Percentiles rank a stretch among this genome's conserved stretches.
Conservation (phyloP, 257 asterid species). For the Ajuga chamaepitys region DNA sequence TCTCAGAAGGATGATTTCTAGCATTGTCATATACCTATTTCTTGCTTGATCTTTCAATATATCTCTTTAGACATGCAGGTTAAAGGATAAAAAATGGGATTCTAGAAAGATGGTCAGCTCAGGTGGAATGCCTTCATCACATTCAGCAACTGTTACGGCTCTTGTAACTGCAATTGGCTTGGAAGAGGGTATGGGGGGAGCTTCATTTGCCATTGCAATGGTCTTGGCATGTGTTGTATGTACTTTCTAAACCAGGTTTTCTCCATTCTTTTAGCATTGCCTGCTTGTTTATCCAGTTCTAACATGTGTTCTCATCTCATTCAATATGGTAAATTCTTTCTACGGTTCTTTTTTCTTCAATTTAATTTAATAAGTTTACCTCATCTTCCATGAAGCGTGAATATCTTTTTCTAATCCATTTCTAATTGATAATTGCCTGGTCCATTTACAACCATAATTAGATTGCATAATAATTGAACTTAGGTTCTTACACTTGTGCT, state of each 20-base stretch:
- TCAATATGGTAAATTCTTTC: conserved; percentile 12
- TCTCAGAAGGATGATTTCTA: conserved; percentile 8
- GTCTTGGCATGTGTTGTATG: conserved; percentile 98
- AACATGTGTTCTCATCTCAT: conserved; percentile 10
- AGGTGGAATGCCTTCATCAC: conserved; percentile 99
- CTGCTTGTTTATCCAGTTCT: conserved; percentile 19
- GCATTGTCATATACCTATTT: conserved; percentile 10
- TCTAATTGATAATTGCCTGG: too few relatives aligned
- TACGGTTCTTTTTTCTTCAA: not conserved
- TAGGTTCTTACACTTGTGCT: not conserved
- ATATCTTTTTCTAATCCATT: not conserved
- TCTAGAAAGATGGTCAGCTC: conserved; percentile 86
- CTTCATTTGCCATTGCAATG: conserved; percentile 81
- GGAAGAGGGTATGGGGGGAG: conserved; percentile 70
- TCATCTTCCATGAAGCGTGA: not conserved
- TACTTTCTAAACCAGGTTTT: conserved; percentile 72
- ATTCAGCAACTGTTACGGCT: conserved; percentile 87
- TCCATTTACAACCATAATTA: not conserved
- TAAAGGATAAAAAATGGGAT: conserved; percentile 91
- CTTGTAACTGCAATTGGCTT: conserved; percentile 75
- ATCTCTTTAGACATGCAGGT: conserved; percentile 64
- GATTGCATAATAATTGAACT: not conserved
- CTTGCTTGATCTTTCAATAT: conserved; percentile 43
- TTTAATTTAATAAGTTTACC: not conserved
- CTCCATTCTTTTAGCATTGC: conserved; percentile 40